A percentile compares a stretch with the other conserved stretches of the same genome.
These are phyloP conservation scores for Kodamaea restingae DNA, from an alignment of 805 yeast genomes.

Conservation along the genomic window DNA sequence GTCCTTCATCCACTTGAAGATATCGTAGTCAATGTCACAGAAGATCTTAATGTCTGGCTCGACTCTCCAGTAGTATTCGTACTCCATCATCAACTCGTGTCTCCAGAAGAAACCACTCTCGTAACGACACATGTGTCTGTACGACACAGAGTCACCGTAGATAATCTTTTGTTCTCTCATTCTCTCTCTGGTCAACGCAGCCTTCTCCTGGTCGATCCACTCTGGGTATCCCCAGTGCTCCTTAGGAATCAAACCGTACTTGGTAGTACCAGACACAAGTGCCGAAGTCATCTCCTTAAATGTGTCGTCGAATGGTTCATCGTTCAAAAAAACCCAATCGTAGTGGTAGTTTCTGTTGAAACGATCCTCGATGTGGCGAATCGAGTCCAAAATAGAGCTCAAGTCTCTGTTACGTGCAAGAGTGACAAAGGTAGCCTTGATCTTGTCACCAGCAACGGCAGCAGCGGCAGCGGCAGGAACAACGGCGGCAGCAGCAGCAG, in stretches of 20 bases:
- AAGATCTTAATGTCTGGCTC: slow-evolving; percentile 79
- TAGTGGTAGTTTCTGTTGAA: slow-evolving; percentile 78
- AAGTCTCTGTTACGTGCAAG: slow-evolving; percentile 76
- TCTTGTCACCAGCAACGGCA: slow-evolving; percentile 27
- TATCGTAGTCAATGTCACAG: slow-evolving; percentile 85
- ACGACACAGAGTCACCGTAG: slow-evolving; percentile 71
- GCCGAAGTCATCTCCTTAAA: slow-evolving; percentile 66
- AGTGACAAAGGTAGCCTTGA: slow-evolving; percentile 76
- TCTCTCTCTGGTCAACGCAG: slow-evolving; percentile 55
- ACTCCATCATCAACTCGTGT: slow-evolving; percentile 70
- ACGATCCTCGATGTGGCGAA: slow-evolving; percentile 80
- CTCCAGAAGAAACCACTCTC: slow-evolving; percentile 88
- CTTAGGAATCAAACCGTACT: slow-evolving; percentile 75
- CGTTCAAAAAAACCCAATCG: slow-evolving; percentile 95
- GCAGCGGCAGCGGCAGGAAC: slow-evolving; percentile 7
- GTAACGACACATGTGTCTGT: slow-evolving; percentile 91
- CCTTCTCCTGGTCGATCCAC: slow-evolving; percentile 74
- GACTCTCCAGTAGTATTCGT: slow-evolving; percentile 92
- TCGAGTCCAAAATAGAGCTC: slow-evolving; percentile 56
- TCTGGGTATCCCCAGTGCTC: slow-evolving; percentile 87
- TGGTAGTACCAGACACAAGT: slow-evolving; percentile 70
- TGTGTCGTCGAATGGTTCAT: slow-evolving; percentile 77
- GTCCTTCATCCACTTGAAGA: slow-evolving; percentile 75
- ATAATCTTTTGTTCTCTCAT: slow-evolving; percentile 57
- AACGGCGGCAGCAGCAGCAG: slow-evolving; percentile 10